phyloP scores from a whole-genome alignment of 306 rosid genomes.

The Trifolium pratense region DNA sequence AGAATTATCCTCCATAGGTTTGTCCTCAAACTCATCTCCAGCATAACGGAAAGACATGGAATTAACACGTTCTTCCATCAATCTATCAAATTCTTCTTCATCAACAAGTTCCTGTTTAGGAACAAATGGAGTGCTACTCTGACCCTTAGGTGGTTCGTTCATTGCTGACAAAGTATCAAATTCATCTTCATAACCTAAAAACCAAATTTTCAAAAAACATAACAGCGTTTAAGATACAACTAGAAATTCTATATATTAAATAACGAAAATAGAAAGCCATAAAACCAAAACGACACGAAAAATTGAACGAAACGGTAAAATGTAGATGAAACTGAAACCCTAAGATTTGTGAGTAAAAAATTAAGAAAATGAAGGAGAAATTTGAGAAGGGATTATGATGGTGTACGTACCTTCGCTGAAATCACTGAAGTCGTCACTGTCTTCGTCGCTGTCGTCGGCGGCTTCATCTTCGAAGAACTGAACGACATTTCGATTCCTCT shows the following conservation, averaged over 20 bases:
- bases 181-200: conserved; percentile 65
- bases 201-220: neutral
- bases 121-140: conserved; percentile 45
- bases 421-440: conserved; percentile 55
- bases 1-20: conserved; percentile 50
- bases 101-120: conserved; percentile 86
- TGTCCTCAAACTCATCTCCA: conserved; percentile 71
- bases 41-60: conserved; percentile 52
- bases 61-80: conserved; percentile 73
- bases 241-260: neutral
- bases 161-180: conserved; percentile 43
- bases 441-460: conserved; percentile 49
- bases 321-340: conserved; percentile 46
- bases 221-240: neutral
- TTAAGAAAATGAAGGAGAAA: conserved; percentile 7
- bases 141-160: conserved; percentile 54
- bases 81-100: conserved; percentile 80
- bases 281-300: neutral
- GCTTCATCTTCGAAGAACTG: conserved; percentile 76
- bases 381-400: neutral
- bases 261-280: neutral
- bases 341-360: conserved; percentile 3
- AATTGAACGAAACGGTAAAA: conserved; percentile 26
- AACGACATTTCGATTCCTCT: conserved; percentile 57
- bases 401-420: conserved; percentile 54